Evolutionary conservation across 371 early-diverging fungal species (phyloP).

Genomic region (Syncephalastrum monosporum): DNA sequence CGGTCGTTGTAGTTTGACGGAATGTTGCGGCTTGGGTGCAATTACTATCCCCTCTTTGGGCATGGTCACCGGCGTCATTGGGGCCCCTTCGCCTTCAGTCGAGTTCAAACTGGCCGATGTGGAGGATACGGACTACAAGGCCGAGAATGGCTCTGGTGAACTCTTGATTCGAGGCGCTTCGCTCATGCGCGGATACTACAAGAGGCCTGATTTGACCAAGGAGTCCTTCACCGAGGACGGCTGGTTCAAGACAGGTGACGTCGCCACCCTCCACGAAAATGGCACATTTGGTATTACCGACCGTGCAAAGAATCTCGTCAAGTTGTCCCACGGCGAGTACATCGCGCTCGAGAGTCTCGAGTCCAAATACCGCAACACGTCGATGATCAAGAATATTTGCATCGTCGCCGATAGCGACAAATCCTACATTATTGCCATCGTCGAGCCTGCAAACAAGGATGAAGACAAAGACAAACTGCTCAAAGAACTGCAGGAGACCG

Average conservation of each 20-base stretch:
- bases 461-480: conserved; percentile 44
- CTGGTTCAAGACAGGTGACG: conserved; percentile 97
- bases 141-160: conserved; percentile 72
- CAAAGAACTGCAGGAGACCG: conserved; percentile 46
- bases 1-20: conserved; percentile 43
- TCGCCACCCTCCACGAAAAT: conserved; percentile 75
- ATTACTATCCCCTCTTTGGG: conserved; percentile 49
- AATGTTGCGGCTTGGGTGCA: conserved; percentile 52
- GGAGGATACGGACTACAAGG: conserved; percentile 75
- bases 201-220: conserved; percentile 76
- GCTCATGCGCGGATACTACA: conserved; percentile 86
- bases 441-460: conserved; percentile 56
- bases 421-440: conserved; percentile 62
- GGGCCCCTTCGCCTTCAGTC: conserved; percentile 72
- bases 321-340: conserved; percentile 91
- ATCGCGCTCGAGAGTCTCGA: conserved; percentile 95
- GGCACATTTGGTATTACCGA: conserved; percentile 78
- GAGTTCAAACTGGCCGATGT: conserved; percentile 85
- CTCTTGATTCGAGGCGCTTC: conserved; percentile 91
- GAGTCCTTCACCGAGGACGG: conserved; percentile 81
- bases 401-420: conserved; percentile 75
- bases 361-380: conserved; percentile 72
- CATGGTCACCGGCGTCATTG: conserved; percentile 59
- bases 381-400: conserved; percentile 76
- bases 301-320: conserved; percentile 89